phyloP scores from a whole-genome alignment of 2,329 filamentous ascomycete genomes.

The Hymenoscyphus infarciens region DNA sequence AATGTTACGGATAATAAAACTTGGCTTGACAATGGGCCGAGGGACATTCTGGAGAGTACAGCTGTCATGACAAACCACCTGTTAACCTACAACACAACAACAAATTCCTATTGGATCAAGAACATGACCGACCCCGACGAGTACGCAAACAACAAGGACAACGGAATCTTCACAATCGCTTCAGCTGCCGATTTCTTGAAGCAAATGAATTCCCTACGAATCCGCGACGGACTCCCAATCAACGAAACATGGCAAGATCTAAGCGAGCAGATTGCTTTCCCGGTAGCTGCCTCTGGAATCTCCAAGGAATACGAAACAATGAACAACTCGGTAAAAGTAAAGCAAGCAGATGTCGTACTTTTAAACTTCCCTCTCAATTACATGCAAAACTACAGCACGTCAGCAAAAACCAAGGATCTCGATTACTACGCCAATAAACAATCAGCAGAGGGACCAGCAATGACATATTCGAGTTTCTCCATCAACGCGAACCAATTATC shows the following conservation, averaged over 20 bases:
- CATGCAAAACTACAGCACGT: constrained; percentile 47
- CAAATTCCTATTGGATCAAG: constrained; percentile 45
- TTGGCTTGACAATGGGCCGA: constrained; percentile 42
- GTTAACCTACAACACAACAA: constrained; percentile 55
- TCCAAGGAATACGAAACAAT: constrained; percentile 63
- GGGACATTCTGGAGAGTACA: constrained; percentile 61
- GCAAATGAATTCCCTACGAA: constrained; percentile 40
- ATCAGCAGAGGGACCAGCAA: constrained; percentile 64
- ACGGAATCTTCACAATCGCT: constrained; percentile 62
- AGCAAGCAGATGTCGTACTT: constrained; percentile 68
- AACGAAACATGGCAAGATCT: constrained; percentile 59
- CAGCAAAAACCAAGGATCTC: constrained; percentile 48
- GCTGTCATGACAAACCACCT: constrained; percentile 60
- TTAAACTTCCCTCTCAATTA: constrained; percentile 63
- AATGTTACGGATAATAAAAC: constrained; percentile 36
- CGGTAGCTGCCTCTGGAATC: constrained; percentile 53
- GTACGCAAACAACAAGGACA: constrained; percentile 44
- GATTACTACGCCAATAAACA: constrained; percentile 70
- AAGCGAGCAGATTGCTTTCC: constrained; percentile 52
- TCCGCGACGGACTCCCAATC: constrained; percentile 24
- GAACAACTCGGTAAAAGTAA: constrained; percentile 63
- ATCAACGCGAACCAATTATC: constrained; percentile 63
- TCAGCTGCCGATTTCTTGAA: constrained; percentile 42
- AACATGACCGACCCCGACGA: constrained; percentile 67
- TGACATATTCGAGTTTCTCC: constrained; percentile 70